Conservation (phyloP, 352 stramenopile species). For the Globisporangium middletonii region DNA sequence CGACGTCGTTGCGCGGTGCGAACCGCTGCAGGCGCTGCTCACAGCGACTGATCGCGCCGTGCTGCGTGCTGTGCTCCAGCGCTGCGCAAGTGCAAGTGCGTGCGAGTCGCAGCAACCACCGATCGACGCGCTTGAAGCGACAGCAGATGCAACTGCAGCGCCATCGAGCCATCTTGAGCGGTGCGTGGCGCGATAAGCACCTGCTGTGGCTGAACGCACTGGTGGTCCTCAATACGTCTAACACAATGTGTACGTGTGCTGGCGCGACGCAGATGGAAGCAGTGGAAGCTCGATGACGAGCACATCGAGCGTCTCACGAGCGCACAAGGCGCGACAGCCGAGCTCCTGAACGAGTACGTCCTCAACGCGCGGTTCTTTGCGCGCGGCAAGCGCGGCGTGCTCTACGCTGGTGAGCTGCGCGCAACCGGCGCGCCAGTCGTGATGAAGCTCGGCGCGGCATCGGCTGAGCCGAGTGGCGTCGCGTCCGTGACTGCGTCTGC, state of each 20-base stretch:
- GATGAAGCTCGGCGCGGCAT: slow-evolving; percentile 33
- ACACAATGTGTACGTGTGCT: background rate
- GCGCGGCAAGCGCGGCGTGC: slow-evolving; percentile 52
- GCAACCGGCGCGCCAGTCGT: slow-evolving; percentile 24
- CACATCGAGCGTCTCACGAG: slow-evolving; percentile 53
- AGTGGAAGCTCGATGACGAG: slow-evolving; percentile 52
- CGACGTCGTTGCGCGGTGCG: slow-evolving; percentile 28
- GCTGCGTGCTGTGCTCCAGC: slow-evolving; percentile 17
- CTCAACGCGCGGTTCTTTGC: slow-evolving; percentile 51
- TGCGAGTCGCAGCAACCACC: background rate
- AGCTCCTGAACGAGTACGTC: slow-evolving; percentile 18
- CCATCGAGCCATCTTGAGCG: slow-evolving; percentile 36
- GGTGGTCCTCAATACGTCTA: background rate
- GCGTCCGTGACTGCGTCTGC: slow-evolving; percentile 17
- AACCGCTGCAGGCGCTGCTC: slow-evolving; percentile 33
- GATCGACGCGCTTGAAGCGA: no score
- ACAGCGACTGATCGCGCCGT: slow-evolving; percentile 11
- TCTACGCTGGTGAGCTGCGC: slow-evolving; percentile 38
- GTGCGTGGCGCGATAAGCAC: slow-evolving; percentile 9
- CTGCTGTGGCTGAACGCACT: no score
- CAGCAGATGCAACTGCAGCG: background rate
- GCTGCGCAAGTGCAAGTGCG: background rate
- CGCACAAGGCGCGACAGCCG: slow-evolving; percentile 13
- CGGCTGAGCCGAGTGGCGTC: slow-evolving; percentile 6
- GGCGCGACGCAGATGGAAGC: slow-evolving; percentile 33